These are phyloP conservation scores for Maudiozyma turicensis DNA, from an alignment of 805 yeast species.

Conservation along the genomic window DNA sequence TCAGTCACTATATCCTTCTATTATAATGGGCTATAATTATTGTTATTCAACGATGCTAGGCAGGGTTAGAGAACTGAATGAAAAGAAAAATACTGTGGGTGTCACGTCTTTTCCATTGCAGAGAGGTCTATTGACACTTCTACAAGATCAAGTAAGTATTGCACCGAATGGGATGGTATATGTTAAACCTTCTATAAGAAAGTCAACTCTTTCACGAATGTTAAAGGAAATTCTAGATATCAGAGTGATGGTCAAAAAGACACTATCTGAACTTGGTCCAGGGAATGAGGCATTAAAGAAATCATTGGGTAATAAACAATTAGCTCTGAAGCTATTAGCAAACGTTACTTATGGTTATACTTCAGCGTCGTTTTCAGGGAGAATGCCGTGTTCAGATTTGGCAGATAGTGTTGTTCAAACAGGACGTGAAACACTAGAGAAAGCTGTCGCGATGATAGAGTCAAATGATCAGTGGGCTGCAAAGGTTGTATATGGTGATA, in stretches of 20 bases:
- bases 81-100: conserved; percentile 42
- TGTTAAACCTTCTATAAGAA: conserved; percentile 54
- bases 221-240: conserved; percentile 72
- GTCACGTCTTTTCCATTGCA: conserved; percentile 41
- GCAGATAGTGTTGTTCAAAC: conserved; percentile 92
- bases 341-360: conserved; percentile 95
- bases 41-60: conserved; percentile 73
- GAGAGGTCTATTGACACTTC: conserved; percentile 44
- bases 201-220: conserved; percentile 75
- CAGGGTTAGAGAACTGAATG: conserved; percentile 43
- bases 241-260: conserved; percentile 65
- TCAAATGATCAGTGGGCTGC: conserved; percentile 60
- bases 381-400: conserved; percentile 94
- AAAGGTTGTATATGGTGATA: conserved; percentile 92
- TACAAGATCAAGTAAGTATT: conserved; percentile 46
- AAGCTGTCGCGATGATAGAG: conserved; percentile 64
- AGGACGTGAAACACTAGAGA: conserved; percentile 74
- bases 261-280: conserved; percentile 45
- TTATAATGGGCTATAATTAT: conserved; percentile 83
- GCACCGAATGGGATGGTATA: conserved; percentile 87
- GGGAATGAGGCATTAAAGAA: conserved; percentile 40
- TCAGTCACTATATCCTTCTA: conserved; percentile 88
- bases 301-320: conserved; percentile 64
- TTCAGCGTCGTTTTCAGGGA: conserved; percentile 87
- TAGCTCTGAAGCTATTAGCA: conserved; percentile 83